phyloP scores from a whole-genome alignment of 148 eudicot species.

The Pharnaceum exiguum region DNA sequence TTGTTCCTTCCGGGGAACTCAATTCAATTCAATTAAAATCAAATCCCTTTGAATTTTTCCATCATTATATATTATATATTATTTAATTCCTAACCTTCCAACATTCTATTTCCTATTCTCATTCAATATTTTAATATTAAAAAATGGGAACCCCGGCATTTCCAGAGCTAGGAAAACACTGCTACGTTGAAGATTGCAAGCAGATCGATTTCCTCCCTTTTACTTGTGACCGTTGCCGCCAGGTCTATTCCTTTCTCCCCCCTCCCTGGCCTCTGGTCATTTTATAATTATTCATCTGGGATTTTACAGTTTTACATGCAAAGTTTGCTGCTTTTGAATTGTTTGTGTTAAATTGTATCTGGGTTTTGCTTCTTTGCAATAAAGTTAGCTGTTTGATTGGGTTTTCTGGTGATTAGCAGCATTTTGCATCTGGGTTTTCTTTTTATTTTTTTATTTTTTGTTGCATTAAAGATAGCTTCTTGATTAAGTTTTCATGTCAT shows the following conservation, averaged over 20 bases:
- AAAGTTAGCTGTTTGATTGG: too few relatives aligned
- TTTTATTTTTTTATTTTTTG: too few relatives aligned
- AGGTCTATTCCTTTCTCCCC: slow-evolving; percentile 27
- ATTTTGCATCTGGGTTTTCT: too few relatives aligned
- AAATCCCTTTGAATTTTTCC: too few relatives aligned
- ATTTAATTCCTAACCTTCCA: background rate
- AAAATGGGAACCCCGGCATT: slow-evolving; percentile 88
- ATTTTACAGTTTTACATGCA: background rate
- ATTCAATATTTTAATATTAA: background rate
- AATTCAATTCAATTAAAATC: too few relatives aligned
- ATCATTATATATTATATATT: too few relatives aligned
- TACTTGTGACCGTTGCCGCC: slow-evolving; percentile 79
- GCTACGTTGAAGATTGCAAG: slow-evolving; percentile 62
- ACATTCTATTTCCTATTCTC: background rate
- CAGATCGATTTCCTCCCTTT: slow-evolving; percentile 92
- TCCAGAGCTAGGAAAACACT: slow-evolving; percentile 83
- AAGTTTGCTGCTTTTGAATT: background rate
- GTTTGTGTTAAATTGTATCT: too few relatives aligned
- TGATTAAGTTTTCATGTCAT: too few relatives aligned
- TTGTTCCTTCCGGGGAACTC: too few relatives aligned
- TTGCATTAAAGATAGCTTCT: too few relatives aligned
- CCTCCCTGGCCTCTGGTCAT: background rate
- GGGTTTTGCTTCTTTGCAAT: too few relatives aligned
- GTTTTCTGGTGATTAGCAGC: too few relatives aligned
- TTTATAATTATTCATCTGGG: background rate